A percentile compares a stretch with the other conserved stretches of the same genome.
Conservation (phyloP, 2,329 filamentous ascomycete genomes). For the Neopestalotiopsis sp. region DNA sequence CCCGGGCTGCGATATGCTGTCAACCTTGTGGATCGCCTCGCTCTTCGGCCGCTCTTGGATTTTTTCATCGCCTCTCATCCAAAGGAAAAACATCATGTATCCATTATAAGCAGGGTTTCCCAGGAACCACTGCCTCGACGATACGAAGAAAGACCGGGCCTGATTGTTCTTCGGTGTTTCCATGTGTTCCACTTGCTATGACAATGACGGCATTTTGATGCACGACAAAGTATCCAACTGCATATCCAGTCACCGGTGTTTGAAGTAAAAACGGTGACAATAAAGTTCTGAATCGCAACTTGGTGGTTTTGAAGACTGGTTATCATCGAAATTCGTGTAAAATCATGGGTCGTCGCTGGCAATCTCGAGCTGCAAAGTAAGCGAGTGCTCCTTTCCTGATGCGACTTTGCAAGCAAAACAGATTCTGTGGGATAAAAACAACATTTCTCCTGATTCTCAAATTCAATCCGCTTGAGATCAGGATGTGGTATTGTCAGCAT, state of each 20-base stretch:
- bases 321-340: not conserved
- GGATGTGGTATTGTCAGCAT: too few relatives aligned
- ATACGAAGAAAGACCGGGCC: not conserved
- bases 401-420: too few relatives aligned
- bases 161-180: not conserved
- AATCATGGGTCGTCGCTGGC: not conserved
- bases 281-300: too few relatives aligned
- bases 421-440: too few relatives aligned
- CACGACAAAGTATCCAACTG: not conserved
- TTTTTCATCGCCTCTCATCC: not conserved
- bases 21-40: slow-evolving; percentile 12
- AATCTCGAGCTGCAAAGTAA: not conserved
- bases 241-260: too few relatives aligned
- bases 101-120: not conserved
- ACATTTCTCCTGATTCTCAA: too few relatives aligned
- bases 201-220: not conserved
- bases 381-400: not conserved
- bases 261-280: too few relatives aligned
- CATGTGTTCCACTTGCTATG: not conserved
- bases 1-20: not conserved
- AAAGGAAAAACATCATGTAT: not conserved
- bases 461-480: too few relatives aligned
- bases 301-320: not conserved
- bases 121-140: not conserved
- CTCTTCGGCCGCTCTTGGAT: not conserved